These are phyloP conservation scores for Avena insularis DNA, from an alignment of 176 grass and related monocot species.

Conservation along the genomic window DNA sequence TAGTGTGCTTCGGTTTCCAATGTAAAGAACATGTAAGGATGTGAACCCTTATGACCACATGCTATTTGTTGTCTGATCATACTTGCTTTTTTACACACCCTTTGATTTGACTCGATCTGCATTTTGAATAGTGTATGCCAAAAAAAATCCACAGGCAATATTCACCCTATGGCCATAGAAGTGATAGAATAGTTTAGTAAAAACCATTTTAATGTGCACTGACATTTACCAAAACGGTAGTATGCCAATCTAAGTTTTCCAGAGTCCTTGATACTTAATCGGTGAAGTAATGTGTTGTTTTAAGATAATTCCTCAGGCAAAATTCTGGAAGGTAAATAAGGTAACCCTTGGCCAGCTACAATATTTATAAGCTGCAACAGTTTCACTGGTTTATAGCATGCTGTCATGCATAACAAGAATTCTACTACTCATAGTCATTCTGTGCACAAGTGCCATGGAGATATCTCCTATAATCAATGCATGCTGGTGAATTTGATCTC, in stretches of 20 bases:
- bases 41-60: neutral
- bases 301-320: constrained; percentile 18
- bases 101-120: neutral
- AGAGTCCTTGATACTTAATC: neutral
- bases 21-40: neutral
- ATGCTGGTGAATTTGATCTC: constrained; percentile 6
- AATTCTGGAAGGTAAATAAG: neutral
- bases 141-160: neutral
- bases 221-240: constrained; percentile 3
- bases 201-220: constrained; percentile 13
- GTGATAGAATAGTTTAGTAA: neutral
- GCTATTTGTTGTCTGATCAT: neutral
- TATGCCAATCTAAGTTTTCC: neutral
- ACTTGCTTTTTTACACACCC: constrained; percentile 6
- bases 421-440: constrained; percentile 1
- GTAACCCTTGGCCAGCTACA: neutral
- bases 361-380: neutral
- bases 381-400: neutral
- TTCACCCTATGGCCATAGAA: neutral
- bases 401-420: constrained; percentile 11
- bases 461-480: constrained; percentile 22
- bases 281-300: neutral
- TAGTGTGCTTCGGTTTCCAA: neutral
- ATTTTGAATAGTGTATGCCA: constrained; percentile 13
- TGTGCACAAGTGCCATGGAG: neutral